Percentiles rank a stretch among this genome's conserved stretches.
Conservation (phyloP, 1,139 yeast species). For the Kurtzmaniella quercitrusa region DNA sequence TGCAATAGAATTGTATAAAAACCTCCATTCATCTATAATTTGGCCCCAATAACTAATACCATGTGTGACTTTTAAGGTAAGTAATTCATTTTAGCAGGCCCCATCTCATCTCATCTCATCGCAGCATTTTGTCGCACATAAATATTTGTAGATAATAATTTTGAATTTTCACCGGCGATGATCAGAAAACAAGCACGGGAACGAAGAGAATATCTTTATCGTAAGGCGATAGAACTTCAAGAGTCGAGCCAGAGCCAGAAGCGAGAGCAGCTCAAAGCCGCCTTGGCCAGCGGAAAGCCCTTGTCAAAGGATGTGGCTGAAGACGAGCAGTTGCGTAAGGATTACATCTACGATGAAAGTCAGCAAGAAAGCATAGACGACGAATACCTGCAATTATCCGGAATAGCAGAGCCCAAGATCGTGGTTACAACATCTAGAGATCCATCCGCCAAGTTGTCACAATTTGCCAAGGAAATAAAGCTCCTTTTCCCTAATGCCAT, state of each 20-base stretch:
- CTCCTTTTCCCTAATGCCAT: conserved; percentile 86
- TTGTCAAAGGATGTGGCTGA: conserved; percentile 87
- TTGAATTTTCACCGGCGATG: conserved; percentile 26
- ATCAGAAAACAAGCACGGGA: conserved; percentile 92
- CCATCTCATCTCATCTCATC: neutral
- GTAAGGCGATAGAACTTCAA: conserved; percentile 85
- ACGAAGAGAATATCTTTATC: conserved; percentile 86
- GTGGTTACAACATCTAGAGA: conserved; percentile 92
- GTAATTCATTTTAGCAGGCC: neutral
- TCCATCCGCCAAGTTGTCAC: conserved; percentile 79
- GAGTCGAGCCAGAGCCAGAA: conserved; percentile 84
- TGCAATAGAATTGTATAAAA: no score
- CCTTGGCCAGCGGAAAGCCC: conserved; percentile 88
- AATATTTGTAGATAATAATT: neutral
- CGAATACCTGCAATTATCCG: conserved; percentile 84
- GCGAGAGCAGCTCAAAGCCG: conserved; percentile 80
- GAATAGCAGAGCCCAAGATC: conserved; percentile 87
- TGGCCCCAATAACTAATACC: no score
- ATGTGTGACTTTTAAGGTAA: no score
- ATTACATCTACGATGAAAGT: conserved; percentile 80
- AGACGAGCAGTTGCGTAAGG: conserved; percentile 74
- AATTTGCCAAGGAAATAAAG: conserved; percentile 89
- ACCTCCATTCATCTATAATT: no score
- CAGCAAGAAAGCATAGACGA: conserved; percentile 71
- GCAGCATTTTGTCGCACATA: neutral